Conservation (phyloP, 2,329 filamentous ascomycete species). For the Stenocarpella maydis region DNA sequence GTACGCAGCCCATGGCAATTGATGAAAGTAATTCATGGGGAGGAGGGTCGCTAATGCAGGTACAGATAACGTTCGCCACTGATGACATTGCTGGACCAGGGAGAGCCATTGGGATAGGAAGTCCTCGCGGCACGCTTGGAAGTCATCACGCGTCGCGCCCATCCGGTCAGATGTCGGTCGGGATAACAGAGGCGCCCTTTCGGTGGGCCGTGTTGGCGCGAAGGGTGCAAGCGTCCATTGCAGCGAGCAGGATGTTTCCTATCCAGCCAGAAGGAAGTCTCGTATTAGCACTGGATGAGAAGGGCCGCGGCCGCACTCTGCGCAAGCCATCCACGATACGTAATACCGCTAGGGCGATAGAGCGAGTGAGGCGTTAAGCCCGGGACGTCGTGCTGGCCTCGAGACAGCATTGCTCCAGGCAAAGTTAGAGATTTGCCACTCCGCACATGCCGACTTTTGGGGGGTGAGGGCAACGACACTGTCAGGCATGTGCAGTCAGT, state of each 20-base stretch:
- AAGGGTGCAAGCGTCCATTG: background rate
- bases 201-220: background rate
- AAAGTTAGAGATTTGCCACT: slow-evolving; percentile 6
- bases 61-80: slow-evolving; percentile 1
- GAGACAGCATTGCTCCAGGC: background rate
- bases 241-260: background rate
- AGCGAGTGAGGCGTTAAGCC: background rate
- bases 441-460: background rate
- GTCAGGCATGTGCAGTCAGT: background rate
- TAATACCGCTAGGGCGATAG: slow-evolving; percentile 5
- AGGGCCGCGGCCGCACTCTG: background rate
- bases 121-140: background rate
- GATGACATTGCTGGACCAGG: background rate
- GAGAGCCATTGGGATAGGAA: background rate
- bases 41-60: slow-evolving; percentile 11
- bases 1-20: background rate
- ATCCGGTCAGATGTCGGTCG: background rate
- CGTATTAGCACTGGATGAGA: background rate
- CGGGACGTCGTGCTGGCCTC: background rate
- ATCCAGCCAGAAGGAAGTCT: background rate
- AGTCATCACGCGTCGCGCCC: background rate
- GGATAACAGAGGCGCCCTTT: background rate
- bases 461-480: background rate
- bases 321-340: background rate
- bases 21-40: background rate